Percentiles rank a stretch among this genome's conserved stretches.
Conservation (phyloP, 2,329 filamentous ascomycete genomes). For the Fusarium tjaetaba region DNA sequence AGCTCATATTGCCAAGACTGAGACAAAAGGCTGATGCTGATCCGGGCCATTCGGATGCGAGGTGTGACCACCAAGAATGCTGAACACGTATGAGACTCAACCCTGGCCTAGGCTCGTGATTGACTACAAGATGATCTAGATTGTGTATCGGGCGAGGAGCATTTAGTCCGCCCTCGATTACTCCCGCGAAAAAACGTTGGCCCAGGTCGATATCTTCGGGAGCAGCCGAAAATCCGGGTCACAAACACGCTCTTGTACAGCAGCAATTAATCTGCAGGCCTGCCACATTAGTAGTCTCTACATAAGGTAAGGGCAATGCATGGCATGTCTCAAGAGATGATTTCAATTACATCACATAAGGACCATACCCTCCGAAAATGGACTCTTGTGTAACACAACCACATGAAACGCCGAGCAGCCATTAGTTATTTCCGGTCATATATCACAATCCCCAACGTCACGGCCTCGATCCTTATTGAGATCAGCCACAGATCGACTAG, state of each 20-base stretch:
- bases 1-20: neutral
- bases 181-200: neutral
- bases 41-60: slow-evolving; percentile 11
- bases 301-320: rapidly evolving
- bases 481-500: neutral
- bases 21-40: neutral
- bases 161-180: neutral
- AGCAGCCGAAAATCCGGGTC: neutral
- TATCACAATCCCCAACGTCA: neutral
- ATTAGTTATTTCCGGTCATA: neutral
- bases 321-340: no score
- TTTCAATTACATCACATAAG: neutral
- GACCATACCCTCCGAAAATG: no score
- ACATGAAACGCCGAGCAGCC: no score
- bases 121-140: neutral
- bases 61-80: neutral
- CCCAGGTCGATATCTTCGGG: rapidly evolving
- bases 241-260: neutral
- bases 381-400: neutral
- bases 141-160: neutral
- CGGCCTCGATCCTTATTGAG: neutral
- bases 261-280: rapidly evolving
- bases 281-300: no score
- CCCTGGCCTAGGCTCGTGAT: neutral
- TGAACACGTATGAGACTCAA: neutral